Evolutionary conservation across 163 green algal genomes (phyloP).

Genomic region (Scenedesmus sp.): DNA sequence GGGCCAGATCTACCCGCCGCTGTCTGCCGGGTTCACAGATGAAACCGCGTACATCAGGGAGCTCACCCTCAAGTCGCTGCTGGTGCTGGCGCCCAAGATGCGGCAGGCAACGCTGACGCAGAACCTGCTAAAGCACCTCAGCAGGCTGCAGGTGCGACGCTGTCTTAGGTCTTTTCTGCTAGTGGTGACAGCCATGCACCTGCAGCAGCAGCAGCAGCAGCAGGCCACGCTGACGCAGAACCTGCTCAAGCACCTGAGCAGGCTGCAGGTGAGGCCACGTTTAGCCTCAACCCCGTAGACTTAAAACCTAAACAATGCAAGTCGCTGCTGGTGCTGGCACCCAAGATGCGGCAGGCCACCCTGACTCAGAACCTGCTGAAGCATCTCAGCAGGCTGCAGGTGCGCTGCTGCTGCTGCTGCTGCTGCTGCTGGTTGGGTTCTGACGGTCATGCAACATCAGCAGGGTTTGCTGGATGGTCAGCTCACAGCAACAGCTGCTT

Average conservation of each 20-base stretch:
- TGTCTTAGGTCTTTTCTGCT: no score
- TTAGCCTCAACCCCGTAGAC: no score
- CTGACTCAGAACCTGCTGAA: no score
- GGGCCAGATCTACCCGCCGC: conserved; percentile 88
- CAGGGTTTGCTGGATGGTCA: background rate
- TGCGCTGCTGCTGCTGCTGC: background rate
- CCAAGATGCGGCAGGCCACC: no score
- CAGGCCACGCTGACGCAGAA: no score
- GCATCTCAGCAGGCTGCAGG: background rate
- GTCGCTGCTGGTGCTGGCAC: no score
- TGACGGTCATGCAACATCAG: background rate
- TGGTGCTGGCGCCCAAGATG: conserved; percentile 93
- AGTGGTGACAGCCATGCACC: no score
- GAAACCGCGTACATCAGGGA: conserved; percentile 94
- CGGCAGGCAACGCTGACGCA: conserved; percentile 88
- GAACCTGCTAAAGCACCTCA: conserved; percentile 95
- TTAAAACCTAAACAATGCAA: no score
- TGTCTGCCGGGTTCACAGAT: conserved; percentile 90
- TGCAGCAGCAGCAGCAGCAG: no score
- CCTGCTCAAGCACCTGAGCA: no score
- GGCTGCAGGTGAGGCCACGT: no score
- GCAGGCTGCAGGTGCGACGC: conserved; percentile 87
- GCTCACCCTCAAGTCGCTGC: conserved; percentile 96
- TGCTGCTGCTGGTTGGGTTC: background rate
- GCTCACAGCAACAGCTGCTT: conserved; percentile 60